These are phyloP conservation scores for Lasiodiplodia theobromae DNA, from an alignment of 2,329 filamentous ascomycete genomes.

Conservation along the genomic window DNA sequence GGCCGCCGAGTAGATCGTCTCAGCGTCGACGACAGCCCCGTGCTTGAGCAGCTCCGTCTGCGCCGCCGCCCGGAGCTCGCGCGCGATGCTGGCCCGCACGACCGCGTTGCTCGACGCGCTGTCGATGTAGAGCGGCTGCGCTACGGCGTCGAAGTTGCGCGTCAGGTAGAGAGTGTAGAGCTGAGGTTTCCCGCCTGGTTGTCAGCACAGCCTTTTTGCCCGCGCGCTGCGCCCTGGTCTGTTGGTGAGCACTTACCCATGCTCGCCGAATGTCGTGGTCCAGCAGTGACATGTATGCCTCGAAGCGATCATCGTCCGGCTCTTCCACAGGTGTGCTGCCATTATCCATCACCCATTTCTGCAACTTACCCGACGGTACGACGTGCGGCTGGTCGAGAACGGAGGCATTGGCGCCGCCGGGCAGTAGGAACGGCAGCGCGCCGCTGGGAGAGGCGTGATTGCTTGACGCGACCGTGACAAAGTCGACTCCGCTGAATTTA, in stretches of 20 bases:
- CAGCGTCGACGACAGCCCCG: constrained; percentile 62
- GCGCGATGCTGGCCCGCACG: constrained; percentile 68
- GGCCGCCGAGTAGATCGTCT: constrained; percentile 66
- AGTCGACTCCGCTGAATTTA: constrained; percentile 74
- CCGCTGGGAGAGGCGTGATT: constrained; percentile 94
- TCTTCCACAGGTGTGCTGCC: constrained; percentile 47
- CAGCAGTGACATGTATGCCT: constrained; percentile 80
- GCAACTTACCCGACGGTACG: constrained; percentile 70
- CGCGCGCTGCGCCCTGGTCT: not conserved
- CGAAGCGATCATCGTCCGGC: constrained; percentile 64
- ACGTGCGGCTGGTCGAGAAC: constrained; percentile 46
- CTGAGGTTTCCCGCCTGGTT: constrained; percentile 41
- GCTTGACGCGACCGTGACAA: constrained; percentile 74
- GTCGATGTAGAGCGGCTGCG: constrained; percentile 73
- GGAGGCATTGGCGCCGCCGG: constrained; percentile 44
- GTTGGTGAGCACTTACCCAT: constrained; percentile 66
- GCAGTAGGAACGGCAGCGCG: constrained; percentile 85
- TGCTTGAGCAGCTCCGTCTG: constrained; percentile 74
- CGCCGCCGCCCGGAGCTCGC: constrained; percentile 76
- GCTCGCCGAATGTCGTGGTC: constrained; percentile 81
- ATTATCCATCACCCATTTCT: constrained; percentile 69
- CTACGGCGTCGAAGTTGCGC: constrained; percentile 71
- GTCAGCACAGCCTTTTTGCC: not conserved
- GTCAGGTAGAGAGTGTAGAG: constrained; percentile 84
- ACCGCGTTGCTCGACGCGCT: constrained; percentile 65